Evolutionary conservation across 805 yeast species (phyloP), one percentile per base, ranked within the genome.

Genomic region (Priceomyces fermenticarens): DNA sequence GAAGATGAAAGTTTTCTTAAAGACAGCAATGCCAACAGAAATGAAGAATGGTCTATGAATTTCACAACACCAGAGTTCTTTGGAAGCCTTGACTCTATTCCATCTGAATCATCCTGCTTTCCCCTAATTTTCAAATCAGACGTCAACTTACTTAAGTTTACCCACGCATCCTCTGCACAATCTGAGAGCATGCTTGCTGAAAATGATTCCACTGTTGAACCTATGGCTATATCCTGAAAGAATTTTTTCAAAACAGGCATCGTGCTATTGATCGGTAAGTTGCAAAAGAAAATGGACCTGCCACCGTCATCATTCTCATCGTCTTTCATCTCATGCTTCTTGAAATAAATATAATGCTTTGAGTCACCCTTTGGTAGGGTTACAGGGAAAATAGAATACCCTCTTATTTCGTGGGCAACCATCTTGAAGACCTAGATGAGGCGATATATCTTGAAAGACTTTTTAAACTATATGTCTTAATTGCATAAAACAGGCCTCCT

Each of bases 271-370:
- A 83, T 63, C 2, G 97, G 97, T 31, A 88, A 63, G 56, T 90
- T 89, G 43, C 85, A 79, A 4, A 84, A 58, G 62, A 90, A 90
- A n/a, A 90, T 60, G 23, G 85, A 73, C 38, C 85, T 69, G n/a
- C 52, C 51, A 13, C 57, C 62, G 14, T 72, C 60, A 27, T 74
- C 73, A 12, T 29, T 20, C n/a, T 8, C 35, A 16, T 17, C 23
- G n/a, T 40, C 38, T 38, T 67, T 66, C 32, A 61, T 55, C 33
- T 72, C 65, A 55, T 86, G 95, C 53, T 81, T 85, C 60, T 84
- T 85, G 51, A 77, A 62, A 53, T 72, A 85, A 48, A 84, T 62
- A 52, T 77, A 83, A 57, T 87, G 95, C 16, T 58, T 54, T 2
- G 64, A 50, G 9, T 54, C 57, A 17, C 65, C 47, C 13, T 63